phyloP scores from a whole-genome alignment of 2,329 filamentous ascomycete genomes.

The Fusarium zealandicum region DNA sequence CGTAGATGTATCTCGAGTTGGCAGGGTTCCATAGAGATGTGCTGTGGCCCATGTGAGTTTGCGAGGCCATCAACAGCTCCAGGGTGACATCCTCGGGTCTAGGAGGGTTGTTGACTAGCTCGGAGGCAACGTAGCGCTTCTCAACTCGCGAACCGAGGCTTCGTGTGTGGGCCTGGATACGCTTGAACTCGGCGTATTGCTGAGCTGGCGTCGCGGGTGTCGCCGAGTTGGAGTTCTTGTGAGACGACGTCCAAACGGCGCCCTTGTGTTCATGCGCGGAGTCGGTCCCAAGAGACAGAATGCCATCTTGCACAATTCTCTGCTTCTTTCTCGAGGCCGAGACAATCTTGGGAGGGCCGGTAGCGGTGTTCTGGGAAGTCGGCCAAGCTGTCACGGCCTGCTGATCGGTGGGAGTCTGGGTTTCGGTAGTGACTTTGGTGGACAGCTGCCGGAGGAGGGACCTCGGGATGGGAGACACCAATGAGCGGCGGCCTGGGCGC shows the following conservation, averaged over 20 bases:
- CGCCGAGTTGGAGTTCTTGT: slow-evolving; percentile 45
- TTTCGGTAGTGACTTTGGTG: slow-evolving; percentile 33
- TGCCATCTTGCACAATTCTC: slow-evolving; percentile 44
- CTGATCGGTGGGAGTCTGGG: slow-evolving; percentile 20
- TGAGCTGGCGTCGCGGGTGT: slow-evolving; percentile 48
- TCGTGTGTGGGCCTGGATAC: slow-evolving; percentile 53
- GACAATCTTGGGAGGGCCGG: slow-evolving; percentile 35
- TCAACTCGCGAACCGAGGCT: slow-evolving; percentile 58
- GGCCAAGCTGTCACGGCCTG: slow-evolving; percentile 30
- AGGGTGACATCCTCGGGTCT: slow-evolving; percentile 82
- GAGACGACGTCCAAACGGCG: slow-evolving; percentile 45
- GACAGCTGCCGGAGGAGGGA: slow-evolving; percentile 45
- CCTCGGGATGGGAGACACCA: slow-evolving; percentile 55
- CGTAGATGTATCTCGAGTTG: slow-evolving; percentile 94
- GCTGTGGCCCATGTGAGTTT: slow-evolving; percentile 89
- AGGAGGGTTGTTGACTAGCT: slow-evolving; percentile 76
- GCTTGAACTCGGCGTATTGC: slow-evolving; percentile 50
- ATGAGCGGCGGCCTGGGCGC: slow-evolving; percentile 58
- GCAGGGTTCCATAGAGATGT: slow-evolving; percentile 93
- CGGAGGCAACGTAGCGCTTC: slow-evolving; percentile 69
- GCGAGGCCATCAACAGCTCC: slow-evolving; percentile 86
- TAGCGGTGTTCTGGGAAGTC: slow-evolving; percentile 26
- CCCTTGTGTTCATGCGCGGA: slow-evolving; percentile 46
- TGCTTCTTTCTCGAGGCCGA: slow-evolving; percentile 45
- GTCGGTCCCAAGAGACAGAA: slow-evolving; percentile 47